Conservation (phyloP, 805 yeast species). For the Metschnikowia arizonensis region DNA sequence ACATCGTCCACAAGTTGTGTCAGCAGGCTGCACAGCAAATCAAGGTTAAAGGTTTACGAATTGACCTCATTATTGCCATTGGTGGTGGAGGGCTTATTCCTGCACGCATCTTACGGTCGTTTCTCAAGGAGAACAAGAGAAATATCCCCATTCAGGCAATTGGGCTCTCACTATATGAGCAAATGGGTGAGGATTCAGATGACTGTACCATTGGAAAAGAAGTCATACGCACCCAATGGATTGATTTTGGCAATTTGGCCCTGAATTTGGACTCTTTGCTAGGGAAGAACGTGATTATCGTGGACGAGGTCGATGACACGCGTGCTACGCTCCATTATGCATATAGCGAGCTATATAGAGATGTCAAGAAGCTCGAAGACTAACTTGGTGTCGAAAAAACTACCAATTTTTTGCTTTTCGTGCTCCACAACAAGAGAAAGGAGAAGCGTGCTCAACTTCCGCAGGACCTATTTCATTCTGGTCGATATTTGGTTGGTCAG, state of each 20-base stretch:
- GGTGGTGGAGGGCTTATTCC: conserved; percentile 21
- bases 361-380: conserved; percentile 53
- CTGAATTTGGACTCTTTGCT: conserved; percentile 59
- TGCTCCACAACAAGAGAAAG: conserved; percentile 71
- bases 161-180: conserved; percentile 19
- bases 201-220: conserved; percentile 36
- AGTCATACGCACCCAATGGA: conserved; percentile 80
- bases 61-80: conserved; percentile 19
- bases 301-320: conserved; percentile 85
- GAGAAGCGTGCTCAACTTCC: conserved; percentile 72
- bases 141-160: conserved; percentile 21
- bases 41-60: conserved; percentile 30
- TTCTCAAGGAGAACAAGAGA: conserved; percentile 13
- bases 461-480: conserved; percentile 52
- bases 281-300: conserved; percentile 67
- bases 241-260: conserved; percentile 50
- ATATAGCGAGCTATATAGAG: conserved; percentile 66
- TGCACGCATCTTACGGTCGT: conserved; percentile 18
- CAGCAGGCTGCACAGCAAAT: conserved; percentile 57
- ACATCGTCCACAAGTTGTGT: conserved; percentile 73
- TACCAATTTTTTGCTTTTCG: conserved; percentile 64
- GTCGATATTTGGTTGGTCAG: conserved; percentile 68
- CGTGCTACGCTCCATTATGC: conserved; percentile 83
- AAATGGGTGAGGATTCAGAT: conserved; percentile 18
- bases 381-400: conserved; percentile 46